These are phyloP conservation scores for Lepidium sativum DNA, from an alignment of 345 rosid species.

Conservation along the genomic window DNA sequence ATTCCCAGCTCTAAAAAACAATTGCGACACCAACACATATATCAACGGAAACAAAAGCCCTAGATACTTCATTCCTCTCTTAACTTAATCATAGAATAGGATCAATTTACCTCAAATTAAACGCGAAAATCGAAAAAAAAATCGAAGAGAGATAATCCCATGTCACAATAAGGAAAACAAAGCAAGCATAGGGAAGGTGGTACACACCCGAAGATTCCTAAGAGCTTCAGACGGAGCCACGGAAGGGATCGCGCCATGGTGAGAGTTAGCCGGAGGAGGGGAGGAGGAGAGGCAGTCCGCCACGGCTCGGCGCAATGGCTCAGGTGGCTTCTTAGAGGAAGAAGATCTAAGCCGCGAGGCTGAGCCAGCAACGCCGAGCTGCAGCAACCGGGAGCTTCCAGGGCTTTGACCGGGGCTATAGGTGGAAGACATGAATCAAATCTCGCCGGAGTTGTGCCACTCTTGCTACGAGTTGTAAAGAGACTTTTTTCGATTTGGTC, in stretches of 20 bases:
- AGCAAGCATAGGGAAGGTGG: neutral
- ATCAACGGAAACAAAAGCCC: neutral
- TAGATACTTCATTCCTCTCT: conserved; percentile 4
- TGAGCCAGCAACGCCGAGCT: conserved; percentile 34
- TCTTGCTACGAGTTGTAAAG: conserved; percentile 15
- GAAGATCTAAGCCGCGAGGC: conserved; percentile 85
- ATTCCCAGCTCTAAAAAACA: conserved; percentile 3
- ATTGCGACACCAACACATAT: neutral
- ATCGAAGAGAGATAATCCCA: conserved; percentile 10
- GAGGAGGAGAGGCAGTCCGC: conserved; percentile 74
- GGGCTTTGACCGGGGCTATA: conserved; percentile 68
- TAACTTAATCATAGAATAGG: conserved; percentile 1
- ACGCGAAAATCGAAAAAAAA: conserved; percentile 33
- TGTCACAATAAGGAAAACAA: neutral
- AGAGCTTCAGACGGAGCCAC: conserved; percentile 63
- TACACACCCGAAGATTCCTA: conserved; percentile 87
- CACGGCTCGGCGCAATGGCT: conserved; percentile 88
- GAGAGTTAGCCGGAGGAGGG: conserved; percentile 42
- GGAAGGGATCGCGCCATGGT: conserved; percentile 49
- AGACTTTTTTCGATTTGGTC: conserved; percentile 16
- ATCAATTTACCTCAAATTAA: neutral
- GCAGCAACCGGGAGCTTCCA: conserved; percentile 59
- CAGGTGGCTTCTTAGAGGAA: conserved; percentile 75
- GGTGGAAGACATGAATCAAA: conserved; percentile 27
- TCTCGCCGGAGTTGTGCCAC: conserved; percentile 26